Base-by-base conservation (phyloP, 768 basidiomycete species). In the Daedaleopsis nitida region DNA sequence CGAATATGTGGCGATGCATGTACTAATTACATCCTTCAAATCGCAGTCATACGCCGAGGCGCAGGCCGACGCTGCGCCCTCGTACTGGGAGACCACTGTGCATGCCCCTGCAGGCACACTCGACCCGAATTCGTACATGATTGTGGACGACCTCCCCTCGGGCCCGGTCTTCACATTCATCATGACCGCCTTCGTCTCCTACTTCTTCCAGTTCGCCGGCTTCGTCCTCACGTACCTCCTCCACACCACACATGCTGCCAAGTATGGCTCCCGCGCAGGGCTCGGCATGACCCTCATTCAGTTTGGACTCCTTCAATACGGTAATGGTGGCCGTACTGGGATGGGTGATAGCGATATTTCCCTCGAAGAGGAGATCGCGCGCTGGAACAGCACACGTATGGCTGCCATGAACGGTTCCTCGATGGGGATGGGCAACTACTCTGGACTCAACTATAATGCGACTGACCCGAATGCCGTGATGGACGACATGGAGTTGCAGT, bases 11-110 rank as follows among this genome's bases (percentile, higher is more conserved):
- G 44, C 38, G 21, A 35, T 47, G 44, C 43, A 47, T 45, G 8
- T 49, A 11, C n/a, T 37, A 34, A 53, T 42, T 8, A 38, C 52
- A 32, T 23, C 37, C 42, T 16, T 55, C 14, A 3, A 42, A 13
- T 13, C n/a, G 49, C 58, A 95, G 91, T 86, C 94, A 0, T 99
- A 99, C 69, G 81, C 87, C 13, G 83, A 88, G 16, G 97, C 96
- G 2, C 88, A 94, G 63, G 84, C 88, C 32, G 96, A 99, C 70
- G 85, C 92, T 0, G 95, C 91, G 0, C 97, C 97, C 0, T 84
- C 94, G 0, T 99, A 99, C 74, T 98, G 94, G 92, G 96, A 99
- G 71, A 98, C 92, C 1, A 95, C 94, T 0, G 85, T 98, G 10
- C 91, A 96, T 62, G 87, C 95, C 0, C 94, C 94, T 14, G 60